Conservation (phyloP, 495 filamentous ascomycete species). For the Aspergillus haitiensis region DNA sequence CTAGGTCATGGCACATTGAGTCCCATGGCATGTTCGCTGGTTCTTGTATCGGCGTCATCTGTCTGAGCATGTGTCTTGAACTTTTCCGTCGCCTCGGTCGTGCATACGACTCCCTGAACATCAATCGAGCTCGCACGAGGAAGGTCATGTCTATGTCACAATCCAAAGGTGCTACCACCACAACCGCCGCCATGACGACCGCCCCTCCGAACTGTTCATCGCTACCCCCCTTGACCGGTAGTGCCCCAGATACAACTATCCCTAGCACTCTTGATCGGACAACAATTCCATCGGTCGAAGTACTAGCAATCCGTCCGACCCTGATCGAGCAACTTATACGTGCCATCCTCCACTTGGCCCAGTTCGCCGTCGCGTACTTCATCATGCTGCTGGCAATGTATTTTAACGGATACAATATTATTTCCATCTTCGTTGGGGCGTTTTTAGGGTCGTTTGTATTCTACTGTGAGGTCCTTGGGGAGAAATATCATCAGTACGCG, state of each 20-base stretch:
- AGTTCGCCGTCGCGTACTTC: slow-evolving; percentile 71
- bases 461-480: slow-evolving; percentile 51
- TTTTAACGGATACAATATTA: slow-evolving; percentile 65
- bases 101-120: slow-evolving; percentile 61
- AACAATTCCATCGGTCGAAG: no score
- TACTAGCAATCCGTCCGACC: slow-evolving; percentile 42
- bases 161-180: neutral
- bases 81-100: slow-evolving; percentile 57
- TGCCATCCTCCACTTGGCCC: slow-evolving; percentile 60
- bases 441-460: slow-evolving; percentile 61
- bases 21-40: slow-evolving; percentile 64
- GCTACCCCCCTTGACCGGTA: no score
- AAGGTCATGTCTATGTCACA: slow-evolving; percentile 15
- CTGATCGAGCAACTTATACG: slow-evolving; percentile 61
- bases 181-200: no score
- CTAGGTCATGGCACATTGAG: slow-evolving; percentile 62
- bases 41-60: slow-evolving; percentile 67
- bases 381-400: slow-evolving; percentile 71
- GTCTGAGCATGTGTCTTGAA: slow-evolving; percentile 63
- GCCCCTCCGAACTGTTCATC: neutral
- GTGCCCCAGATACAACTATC: no score
- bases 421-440: slow-evolving; percentile 62
- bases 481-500: slow-evolving; percentile 19
- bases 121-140: slow-evolving; percentile 40
- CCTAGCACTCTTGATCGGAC: no score